A percentile compares a stretch with the other conserved stretches of the same genome.
Conservation (phyloP, 129 eudicot species). For the Solidago caesia region DNA sequence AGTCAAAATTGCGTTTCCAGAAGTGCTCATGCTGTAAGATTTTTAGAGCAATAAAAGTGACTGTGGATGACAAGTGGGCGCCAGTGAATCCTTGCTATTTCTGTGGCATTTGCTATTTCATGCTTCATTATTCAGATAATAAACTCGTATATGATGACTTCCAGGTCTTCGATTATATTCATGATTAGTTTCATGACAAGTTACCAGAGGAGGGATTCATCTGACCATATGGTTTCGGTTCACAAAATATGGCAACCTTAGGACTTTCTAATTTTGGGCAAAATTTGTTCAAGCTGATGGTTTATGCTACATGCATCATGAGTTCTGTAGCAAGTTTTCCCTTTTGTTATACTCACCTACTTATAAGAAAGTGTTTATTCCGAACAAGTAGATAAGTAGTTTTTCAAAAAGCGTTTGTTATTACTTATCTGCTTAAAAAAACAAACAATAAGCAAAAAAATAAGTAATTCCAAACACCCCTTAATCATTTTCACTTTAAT, state of each 20-base stretch:
- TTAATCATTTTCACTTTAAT: too few species aligned
- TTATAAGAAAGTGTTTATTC: too few species aligned
- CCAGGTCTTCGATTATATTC: constrained; percentile 57
- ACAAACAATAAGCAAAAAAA: too few species aligned
- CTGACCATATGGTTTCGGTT: background rate
- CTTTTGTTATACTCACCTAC: background rate
- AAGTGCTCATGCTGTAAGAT: constrained; percentile 80
- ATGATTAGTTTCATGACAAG: constrained; percentile 37
- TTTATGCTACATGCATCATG: constrained; percentile 9
- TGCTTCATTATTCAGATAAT: constrained; percentile 79
- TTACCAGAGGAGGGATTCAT: background rate
- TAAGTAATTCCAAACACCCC: too few species aligned
- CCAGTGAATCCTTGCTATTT: constrained; percentile 81
- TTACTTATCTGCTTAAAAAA: too few species aligned
- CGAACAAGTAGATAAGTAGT: too few species aligned
- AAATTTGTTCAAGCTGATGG: background rate
- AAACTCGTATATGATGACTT: constrained; percentile 57
- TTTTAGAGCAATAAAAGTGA: constrained; percentile 64
- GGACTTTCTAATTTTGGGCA: background rate
- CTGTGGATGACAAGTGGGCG: constrained; percentile 86
- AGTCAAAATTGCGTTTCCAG: constrained; percentile 43
- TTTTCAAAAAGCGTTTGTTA: too few species aligned
- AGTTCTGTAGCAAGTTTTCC: constrained; percentile 13
- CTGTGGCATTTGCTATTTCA: constrained; percentile 73
- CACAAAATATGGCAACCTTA: background rate